These are phyloP conservation scores for Dictyostelium purpureum DNA, from an alignment of 78 protist genomes.

Conservation along the genomic window DNA sequence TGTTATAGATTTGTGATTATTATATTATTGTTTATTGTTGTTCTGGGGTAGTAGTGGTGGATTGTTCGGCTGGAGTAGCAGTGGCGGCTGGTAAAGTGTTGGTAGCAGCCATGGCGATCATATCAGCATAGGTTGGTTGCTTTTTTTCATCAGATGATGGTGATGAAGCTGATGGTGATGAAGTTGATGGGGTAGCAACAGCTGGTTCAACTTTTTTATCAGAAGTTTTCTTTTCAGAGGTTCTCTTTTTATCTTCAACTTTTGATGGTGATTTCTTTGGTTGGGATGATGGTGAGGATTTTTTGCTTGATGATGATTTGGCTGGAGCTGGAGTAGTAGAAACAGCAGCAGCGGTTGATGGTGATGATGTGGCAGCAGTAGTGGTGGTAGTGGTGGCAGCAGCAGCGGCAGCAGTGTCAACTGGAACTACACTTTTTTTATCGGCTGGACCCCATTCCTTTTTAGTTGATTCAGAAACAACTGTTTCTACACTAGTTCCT, in stretches of 20 bases:
- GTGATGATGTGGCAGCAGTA: background rate
- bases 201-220: background rate
- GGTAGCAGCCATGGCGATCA: slow-evolving; percentile 43
- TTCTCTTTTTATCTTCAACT: background rate
- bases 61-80: slow-evolving; percentile 13
- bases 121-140: slow-evolving; percentile 79
- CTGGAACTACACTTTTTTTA: background rate
- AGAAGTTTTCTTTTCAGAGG: background rate
- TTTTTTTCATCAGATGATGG: slow-evolving; percentile 20
- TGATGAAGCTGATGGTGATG: background rate
- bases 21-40: background rate
- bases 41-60: background rate
- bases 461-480: slow-evolving; percentile 20
- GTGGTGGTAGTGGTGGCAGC: background rate
- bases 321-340: slow-evolving; percentile 3
- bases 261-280: slow-evolving; percentile 36
- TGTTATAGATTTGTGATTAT: background rate
- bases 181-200: background rate
- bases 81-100: background rate
- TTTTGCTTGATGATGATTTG: slow-evolving; percentile 15
- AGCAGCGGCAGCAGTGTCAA: background rate
- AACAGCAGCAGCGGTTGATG: background rate
- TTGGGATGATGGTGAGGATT: slow-evolving; percentile 32
- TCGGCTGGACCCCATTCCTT: slow-evolving; percentile 78
- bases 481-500: background rate